Conservation (phyloP, 306 rosid genomes). For the Cucurbita pepo region DNA sequence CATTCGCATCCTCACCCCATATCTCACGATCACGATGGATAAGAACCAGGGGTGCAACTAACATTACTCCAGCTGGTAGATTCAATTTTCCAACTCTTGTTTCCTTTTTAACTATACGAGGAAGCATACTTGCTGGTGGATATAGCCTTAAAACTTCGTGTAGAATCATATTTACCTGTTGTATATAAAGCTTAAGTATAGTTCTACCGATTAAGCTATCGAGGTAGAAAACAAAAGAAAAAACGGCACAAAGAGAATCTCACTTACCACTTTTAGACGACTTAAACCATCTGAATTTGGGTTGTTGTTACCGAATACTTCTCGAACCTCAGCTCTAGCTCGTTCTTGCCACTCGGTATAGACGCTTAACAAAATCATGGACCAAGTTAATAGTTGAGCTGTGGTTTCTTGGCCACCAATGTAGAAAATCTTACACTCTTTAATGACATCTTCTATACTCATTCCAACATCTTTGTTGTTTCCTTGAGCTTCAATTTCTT, state of each 20-base stretch:
- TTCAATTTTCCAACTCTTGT: not conserved
- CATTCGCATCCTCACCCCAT: constrained; percentile 25
- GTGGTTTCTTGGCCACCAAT: constrained; percentile 41
- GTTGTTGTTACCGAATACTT: constrained; percentile 18
- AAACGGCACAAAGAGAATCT: not conserved
- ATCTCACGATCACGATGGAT: constrained; percentile 13
- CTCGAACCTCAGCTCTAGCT: constrained; percentile 30
- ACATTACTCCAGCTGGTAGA: constrained; percentile 7
- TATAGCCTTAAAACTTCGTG: constrained; percentile 9
- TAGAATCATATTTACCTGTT: constrained; percentile 9
- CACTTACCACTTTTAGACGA: constrained; percentile 20
- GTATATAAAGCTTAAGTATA: too few species aligned
- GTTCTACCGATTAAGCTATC: too few species aligned
- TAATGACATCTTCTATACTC: constrained; percentile 17
- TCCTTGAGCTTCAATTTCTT: not conserved
- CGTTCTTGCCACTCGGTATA: constrained; percentile 34
- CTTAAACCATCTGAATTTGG: constrained; percentile 21
- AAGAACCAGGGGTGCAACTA: constrained; percentile 1
- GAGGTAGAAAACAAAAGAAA: not conserved
- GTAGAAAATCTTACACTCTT: constrained; percentile 36
- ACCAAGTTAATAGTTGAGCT: constrained; percentile 24
- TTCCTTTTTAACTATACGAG: not conserved
- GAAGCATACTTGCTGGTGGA: not conserved
- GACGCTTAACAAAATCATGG: constrained; percentile 21
- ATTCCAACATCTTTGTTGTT: constrained; percentile 12